A percentile compares a stretch with the other conserved stretches of the same genome.
Evolutionary conservation across 148 eudicot genomes (phyloP).

Genomic region (Silene conica): DNA sequence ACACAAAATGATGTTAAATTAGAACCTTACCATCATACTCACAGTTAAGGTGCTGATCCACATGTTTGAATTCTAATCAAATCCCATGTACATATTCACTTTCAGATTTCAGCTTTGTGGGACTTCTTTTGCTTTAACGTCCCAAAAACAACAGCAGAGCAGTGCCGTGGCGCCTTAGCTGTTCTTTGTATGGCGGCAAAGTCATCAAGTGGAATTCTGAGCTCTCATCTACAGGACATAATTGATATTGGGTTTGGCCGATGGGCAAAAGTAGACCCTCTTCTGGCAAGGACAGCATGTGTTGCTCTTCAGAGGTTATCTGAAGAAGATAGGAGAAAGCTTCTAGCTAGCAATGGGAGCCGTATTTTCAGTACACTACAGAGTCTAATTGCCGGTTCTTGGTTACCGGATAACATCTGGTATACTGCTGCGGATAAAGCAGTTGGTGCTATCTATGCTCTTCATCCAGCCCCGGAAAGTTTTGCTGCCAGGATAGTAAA

Average conservation of each 20-base stretch:
- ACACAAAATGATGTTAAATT: not conserved
- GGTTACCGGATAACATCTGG: conserved; percentile 85
- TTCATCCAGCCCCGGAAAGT: conserved; percentile 87
- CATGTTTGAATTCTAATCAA: not conserved
- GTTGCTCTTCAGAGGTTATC: conserved; percentile 79
- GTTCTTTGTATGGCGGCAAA: conserved; percentile 96
- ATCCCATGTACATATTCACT: conserved; percentile 6
- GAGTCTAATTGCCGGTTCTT: conserved; percentile 59
- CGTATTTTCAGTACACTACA: conserved; percentile 69
- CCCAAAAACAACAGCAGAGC: conserved; percentile 83
- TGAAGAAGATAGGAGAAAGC: conserved; percentile 76
- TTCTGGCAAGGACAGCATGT: conserved; percentile 95
- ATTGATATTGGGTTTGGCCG: conserved; percentile 96
- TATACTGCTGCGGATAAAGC: conserved; percentile 91
- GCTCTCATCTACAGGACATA: conserved; percentile 89
- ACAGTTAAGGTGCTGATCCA: conserved; percentile 1
- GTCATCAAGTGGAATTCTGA: conserved; percentile 57
- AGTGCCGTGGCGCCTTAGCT: conserved; percentile 88
- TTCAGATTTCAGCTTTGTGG: conserved; percentile 91
- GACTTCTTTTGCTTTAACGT: conserved; percentile 94
- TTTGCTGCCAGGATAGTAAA: conserved; percentile 67
- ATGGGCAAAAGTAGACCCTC: conserved; percentile 96
- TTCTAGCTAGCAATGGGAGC: conserved; percentile 54
- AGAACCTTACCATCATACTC: not conserved
- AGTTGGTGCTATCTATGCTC: conserved; percentile 66